Conservation (phyloP, 371 early-diverging fungal genomes). For the Rhizopus stolonifer region DNA sequence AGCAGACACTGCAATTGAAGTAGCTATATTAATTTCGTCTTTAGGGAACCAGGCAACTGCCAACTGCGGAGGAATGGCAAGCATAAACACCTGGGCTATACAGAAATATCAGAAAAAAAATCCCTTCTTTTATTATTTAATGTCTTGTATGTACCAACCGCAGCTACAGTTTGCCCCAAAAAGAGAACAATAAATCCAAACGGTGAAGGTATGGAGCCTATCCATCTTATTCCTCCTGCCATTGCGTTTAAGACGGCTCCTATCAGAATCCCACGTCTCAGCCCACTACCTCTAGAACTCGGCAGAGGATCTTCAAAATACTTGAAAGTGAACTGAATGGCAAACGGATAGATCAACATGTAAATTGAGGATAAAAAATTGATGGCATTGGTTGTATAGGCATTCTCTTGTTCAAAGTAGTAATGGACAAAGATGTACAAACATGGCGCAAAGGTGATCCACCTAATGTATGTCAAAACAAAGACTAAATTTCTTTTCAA, state of each 20-base stretch:
- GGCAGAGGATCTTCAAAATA: constrained; percentile 38
- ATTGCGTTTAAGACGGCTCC: constrained; percentile 47
- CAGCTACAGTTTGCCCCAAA: constrained; percentile 51
- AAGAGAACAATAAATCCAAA: constrained; percentile 36
- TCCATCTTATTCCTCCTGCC: constrained; percentile 41
- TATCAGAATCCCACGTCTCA: constrained; percentile 44
- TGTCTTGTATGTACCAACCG: constrained; percentile 32
- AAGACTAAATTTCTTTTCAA: background rate
- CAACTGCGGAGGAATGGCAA: constrained; percentile 51
- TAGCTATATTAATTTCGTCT: constrained; percentile 44
- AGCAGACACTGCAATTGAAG: constrained; percentile 50
- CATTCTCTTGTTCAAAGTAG: constrained; percentile 30
- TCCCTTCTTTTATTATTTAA: background rate
- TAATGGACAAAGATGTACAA: constrained; percentile 49
- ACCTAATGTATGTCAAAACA: constrained; percentile 21
- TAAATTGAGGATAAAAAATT: constrained; percentile 47
- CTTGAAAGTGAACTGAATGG: constrained; percentile 42
- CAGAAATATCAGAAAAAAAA: background rate
- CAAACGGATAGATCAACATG: constrained; percentile 52
- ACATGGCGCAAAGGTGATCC: constrained; percentile 60
- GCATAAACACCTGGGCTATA: constrained; percentile 51
- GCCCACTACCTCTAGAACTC: constrained; percentile 29
- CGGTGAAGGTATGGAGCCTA: constrained; percentile 40
- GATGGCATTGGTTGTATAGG: constrained; percentile 43
- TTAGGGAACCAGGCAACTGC: constrained; percentile 55